phyloP scores from a whole-genome alignment of 768 basidiomycete genomes.

The Tricholoma sp. region DNA sequence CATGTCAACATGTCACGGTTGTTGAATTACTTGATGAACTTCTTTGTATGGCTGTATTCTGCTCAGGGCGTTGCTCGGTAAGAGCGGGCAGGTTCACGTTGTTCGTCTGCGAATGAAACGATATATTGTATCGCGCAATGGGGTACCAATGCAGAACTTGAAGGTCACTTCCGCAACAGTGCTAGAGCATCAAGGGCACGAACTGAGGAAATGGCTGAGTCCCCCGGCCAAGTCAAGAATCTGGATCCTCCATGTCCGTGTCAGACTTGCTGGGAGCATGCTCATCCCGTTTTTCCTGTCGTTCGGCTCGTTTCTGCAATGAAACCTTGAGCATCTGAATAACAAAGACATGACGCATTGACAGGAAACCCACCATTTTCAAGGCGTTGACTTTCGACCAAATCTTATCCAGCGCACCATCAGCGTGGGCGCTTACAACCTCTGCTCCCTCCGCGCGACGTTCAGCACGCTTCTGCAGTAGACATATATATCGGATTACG shows the following conservation, averaged over 20 bases:
- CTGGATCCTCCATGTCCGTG: not conserved
- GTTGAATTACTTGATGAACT: too few species aligned
- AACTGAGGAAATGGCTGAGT: too few species aligned
- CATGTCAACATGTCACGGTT: too few species aligned
- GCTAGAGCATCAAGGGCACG: too few species aligned
- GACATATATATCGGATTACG: not conserved
- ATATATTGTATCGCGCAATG: too few species aligned
- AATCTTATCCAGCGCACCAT: not conserved
- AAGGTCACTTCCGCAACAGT: too few species aligned
- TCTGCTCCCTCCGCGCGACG: not conserved
- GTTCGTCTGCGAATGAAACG: too few species aligned
- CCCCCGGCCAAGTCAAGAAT: not conserved
- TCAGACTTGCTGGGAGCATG: not conserved
- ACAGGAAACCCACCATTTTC: not conserved
- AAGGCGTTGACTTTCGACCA: not conserved
- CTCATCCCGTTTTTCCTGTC: not conserved
- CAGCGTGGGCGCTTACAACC: not conserved
- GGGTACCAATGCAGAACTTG: too few species aligned
- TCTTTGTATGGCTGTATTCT: too few species aligned
- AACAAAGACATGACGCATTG: not conserved
- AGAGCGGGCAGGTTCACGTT: too few species aligned
- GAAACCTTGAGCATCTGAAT: not conserved
- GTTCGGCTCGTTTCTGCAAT: not conserved
- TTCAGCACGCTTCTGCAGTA: not conserved
- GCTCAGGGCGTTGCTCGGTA: too few species aligned